Evolutionary conservation across 75 land plant genomes (phyloP).

Genomic region (Adiantum capillusveneris): DNA sequence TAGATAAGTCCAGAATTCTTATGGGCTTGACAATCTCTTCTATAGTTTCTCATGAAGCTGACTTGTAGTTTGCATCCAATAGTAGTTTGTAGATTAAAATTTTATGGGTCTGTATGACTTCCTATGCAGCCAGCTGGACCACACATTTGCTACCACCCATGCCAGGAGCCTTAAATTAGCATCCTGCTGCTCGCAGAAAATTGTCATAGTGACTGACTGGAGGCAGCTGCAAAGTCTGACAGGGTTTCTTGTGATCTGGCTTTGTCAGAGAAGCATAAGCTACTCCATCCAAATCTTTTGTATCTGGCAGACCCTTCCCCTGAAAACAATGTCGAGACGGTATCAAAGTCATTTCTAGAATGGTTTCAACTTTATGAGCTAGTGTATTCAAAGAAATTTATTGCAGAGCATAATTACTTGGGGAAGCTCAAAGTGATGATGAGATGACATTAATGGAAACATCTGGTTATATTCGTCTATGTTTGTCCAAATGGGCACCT

Average conservation of each 20-base stretch:
- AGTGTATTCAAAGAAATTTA: neutral
- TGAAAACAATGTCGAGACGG: neutral
- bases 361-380: neutral
- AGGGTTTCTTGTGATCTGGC: constrained; percentile 28
- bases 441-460: constrained; percentile 16
- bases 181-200: constrained; percentile 78
- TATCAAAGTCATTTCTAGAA: neutral
- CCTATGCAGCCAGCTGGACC: too few species aligned
- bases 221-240: constrained; percentile 64
- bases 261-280: constrained; percentile 10
- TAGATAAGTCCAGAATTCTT: too few species aligned
- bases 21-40: too few species aligned
- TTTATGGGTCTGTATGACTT: too few species aligned
- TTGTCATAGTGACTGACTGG: constrained; percentile 98
- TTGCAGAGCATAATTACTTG: too few species aligned
- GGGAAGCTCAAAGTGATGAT: too few species aligned
- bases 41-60: too few species aligned
- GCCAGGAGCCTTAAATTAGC: constrained; percentile 6
- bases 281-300: constrained; percentile 6
- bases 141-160: too few species aligned
- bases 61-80: too few species aligned
- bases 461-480: constrained; percentile 26
- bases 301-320: neutral
- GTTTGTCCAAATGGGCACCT: constrained; percentile 72
- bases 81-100: too few species aligned